Evolutionary conservation across 2,329 filamentous ascomycete species (phyloP), one percentile per base, ranked within the genome.

Genomic region (Boeremia lycopersici): DNA sequence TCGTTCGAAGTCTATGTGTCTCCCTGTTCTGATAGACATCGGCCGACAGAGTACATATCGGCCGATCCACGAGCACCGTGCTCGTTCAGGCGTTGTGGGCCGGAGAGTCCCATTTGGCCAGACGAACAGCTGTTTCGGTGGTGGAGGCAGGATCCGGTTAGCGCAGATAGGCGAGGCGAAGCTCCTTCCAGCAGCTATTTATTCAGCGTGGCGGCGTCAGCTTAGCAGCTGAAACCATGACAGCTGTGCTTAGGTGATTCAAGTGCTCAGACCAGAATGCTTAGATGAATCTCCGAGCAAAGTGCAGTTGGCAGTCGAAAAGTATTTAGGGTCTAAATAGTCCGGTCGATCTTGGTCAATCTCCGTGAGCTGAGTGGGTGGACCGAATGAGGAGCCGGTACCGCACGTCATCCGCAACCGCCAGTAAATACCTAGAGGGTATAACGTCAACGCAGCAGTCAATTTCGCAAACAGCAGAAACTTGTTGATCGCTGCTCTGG

Each of bases 351-450:
- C 53, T 31, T 41, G 7, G 28, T 12, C 34, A 38, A 23, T 45
- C 13, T 36, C 35, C 42, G 35, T 25, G 12, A 34, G 30, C 28
- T 26, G 28, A 15, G 41, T 48, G 48, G 39, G 47, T 35, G 42
- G 30, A 44, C 40, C 15, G 53, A 39, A 49, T 47, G 60, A 58
- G 60, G 60, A 65, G 53, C 64, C 65, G 63, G 64, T 19, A 29
- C 49, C 50, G 45, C 39, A 55, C 52, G 52, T 55, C 45, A 55
- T 55, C 11, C 54, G 15, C 43, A 39, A 45, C 34, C 39, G 52
- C 47, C 38, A 52, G 29, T 36, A 38, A 36, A 36, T 38, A 17
- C 30, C 19, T 38, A 31, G 25, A 49, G 13, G 43, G 36, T 35
- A 57, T 57, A 59, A 47, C 49, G 45, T 43, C 55, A 59, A 46